These are phyloP conservation scores for Didymella lethalis DNA, from an alignment of 2,329 filamentous ascomycete species.

Conservation along the genomic window DNA sequence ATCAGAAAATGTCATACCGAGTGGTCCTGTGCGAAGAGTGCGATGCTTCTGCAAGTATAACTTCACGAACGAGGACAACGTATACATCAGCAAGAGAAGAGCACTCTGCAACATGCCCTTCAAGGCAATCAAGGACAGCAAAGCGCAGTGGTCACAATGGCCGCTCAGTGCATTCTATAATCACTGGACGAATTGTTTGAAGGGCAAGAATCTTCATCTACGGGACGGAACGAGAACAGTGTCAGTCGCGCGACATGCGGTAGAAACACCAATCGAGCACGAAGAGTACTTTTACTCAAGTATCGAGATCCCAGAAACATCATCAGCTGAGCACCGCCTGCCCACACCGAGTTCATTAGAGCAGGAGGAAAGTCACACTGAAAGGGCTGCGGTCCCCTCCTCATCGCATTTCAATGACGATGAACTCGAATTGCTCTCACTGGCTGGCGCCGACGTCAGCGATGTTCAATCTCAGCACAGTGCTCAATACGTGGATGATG, in stretches of 20 bases:
- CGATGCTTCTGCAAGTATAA: slow-evolving; percentile 17
- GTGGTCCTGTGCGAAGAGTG: background rate
- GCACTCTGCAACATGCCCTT: slow-evolving; percentile 38
- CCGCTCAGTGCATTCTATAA: slow-evolving; percentile 22
- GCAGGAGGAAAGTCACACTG: slow-evolving; percentile 19
- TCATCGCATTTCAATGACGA: slow-evolving; percentile 38
- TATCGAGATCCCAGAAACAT: slow-evolving; percentile 14
- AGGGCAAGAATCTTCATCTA: slow-evolving; percentile 19
- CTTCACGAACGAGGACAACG: slow-evolving; percentile 47
- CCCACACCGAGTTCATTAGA: slow-evolving; percentile 42
- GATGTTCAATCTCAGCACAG: slow-evolving; percentile 12
- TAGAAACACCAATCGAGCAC: background rate
- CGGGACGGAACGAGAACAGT: background rate
- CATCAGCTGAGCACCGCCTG: slow-evolving; percentile 29
- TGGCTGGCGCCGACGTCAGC: slow-evolving; percentile 28
- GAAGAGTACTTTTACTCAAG: slow-evolving; percentile 16
- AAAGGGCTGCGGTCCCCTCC: slow-evolving; percentile 20
- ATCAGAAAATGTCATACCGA: background rate
- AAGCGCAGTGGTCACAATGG: slow-evolving; percentile 33
- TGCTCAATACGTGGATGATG: slow-evolving; percentile 14
- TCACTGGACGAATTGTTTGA: slow-evolving; percentile 29
- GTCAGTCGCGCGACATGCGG: background rate
- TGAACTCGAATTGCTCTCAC: slow-evolving; percentile 38
- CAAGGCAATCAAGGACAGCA: slow-evolving; percentile 31
- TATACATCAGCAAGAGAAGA: slow-evolving; percentile 47